Evolutionary conservation across 306 rosid genomes (phyloP).

Genomic region (Malus sylvestris): DNA sequence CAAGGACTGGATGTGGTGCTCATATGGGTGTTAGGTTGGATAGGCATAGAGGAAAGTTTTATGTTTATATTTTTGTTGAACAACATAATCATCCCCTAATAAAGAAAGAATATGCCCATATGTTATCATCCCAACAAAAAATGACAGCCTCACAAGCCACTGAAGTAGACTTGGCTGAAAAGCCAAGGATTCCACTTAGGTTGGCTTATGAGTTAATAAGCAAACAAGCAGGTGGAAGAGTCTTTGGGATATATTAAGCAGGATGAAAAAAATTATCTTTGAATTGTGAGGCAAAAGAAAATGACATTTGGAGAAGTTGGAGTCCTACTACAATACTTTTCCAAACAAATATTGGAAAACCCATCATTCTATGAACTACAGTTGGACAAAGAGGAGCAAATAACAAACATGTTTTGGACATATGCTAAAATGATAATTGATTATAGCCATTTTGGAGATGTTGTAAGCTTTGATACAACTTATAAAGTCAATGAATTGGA

Average conservation of each 20-base stretch:
- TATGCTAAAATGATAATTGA: background rate
- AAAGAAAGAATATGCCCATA: too few species aligned
- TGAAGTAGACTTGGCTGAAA: too few species aligned
- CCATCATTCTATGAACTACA: background rate
- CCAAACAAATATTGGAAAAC: background rate
- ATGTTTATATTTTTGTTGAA: background rate
- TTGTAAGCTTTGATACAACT: background rate
- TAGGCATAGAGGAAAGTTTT: background rate
- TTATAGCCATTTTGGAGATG: background rate
- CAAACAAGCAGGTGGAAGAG: too few species aligned
- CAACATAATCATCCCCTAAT: too few species aligned
- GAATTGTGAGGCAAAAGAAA: background rate
- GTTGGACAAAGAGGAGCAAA: background rate
- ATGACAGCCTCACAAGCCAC: too few species aligned
- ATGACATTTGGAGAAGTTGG: background rate
- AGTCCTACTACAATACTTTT: background rate
- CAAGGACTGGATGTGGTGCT: background rate
- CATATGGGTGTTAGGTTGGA: background rate
- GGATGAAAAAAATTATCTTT: background rate
- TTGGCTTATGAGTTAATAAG: too few species aligned
- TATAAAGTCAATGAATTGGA: background rate
- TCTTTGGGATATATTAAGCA: too few species aligned
- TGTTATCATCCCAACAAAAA: too few species aligned
- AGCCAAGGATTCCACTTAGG: too few species aligned
- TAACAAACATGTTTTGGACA: background rate